These are phyloP conservation scores for Leccinum ambiguum DNA, from an alignment of 1,284 basidiomycete species.

Conservation along the genomic window DNA sequence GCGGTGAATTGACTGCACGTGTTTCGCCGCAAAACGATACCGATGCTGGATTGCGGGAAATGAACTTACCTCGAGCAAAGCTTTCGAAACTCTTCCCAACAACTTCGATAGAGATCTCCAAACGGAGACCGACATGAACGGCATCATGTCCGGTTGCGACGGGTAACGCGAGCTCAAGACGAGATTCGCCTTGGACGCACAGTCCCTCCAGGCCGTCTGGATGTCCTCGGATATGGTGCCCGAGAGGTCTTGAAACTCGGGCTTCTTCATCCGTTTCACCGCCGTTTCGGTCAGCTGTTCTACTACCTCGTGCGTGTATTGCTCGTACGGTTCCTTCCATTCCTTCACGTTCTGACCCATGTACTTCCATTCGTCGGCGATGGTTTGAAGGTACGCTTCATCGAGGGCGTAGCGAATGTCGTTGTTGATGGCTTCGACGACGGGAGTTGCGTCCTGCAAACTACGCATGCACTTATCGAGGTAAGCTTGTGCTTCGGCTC, in stretches of 20 bases:
- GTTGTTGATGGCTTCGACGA: neutral
- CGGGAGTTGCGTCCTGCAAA: neutral
- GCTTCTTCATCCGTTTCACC: neutral
- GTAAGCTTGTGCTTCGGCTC: neutral
- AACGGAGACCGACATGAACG: neutral
- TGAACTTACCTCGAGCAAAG: neutral
- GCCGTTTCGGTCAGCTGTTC: neutral
- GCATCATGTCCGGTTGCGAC: neutral
- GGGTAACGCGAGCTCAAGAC: no score
- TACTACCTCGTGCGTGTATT: neutral
- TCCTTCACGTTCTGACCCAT: neutral
- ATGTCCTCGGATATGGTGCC: neutral
- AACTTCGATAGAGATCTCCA: neutral
- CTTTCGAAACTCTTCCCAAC: neutral
- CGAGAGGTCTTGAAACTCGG: neutral
- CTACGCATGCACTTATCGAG: neutral
- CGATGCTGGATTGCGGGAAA: neutral
- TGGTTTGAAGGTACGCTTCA: fast-evolving
- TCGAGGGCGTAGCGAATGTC: neutral
- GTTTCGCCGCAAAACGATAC: neutral
- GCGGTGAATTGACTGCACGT: neutral
- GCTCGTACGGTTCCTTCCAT: neutral
- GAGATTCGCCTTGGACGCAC: neutral
- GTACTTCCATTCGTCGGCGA: neutral
- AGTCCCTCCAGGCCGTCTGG: neutral